Percentiles rank a stretch among this genome's conserved stretches.
Conservation (phyloP, 306 rosid genomes). For the Medicago ruthenica region DNA sequence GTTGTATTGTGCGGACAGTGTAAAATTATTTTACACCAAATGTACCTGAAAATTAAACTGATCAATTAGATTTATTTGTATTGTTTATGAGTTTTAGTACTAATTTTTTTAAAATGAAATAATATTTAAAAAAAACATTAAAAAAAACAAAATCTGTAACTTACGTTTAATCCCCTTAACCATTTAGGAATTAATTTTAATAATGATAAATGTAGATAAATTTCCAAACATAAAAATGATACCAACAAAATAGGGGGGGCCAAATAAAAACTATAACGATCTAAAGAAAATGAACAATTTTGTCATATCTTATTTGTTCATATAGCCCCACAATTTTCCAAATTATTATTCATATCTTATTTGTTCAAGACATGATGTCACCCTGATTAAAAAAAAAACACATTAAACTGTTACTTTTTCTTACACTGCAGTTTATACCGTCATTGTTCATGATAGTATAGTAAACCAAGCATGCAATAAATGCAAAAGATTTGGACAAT, state of each 20-base stretch:
- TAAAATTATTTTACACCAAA: too few species aligned
- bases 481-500: conserved; percentile 40
- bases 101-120: background rate
- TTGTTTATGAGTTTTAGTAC: background rate
- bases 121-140: too few species aligned
- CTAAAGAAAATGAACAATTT: background rate
- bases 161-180: background rate
- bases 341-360: background rate
- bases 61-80: too few species aligned
- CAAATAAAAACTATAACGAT: too few species aligned
- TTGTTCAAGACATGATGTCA: background rate
- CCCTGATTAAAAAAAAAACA: background rate
- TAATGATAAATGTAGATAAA: background rate
- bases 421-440: background rate
- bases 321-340: background rate
- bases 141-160: too few species aligned
- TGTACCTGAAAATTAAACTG: too few species aligned
- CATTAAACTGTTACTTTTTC: too few species aligned
- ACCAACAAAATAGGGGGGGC: background rate
- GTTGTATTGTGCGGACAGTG: too few species aligned
- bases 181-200: background rate
- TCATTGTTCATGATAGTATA: conserved; percentile 1
- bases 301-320: background rate
- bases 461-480: conserved; percentile 37
- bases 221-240: background rate